phyloP scores from a whole-genome alignment of 768 basidiomycete species.

The Podaxis sp. region DNA sequence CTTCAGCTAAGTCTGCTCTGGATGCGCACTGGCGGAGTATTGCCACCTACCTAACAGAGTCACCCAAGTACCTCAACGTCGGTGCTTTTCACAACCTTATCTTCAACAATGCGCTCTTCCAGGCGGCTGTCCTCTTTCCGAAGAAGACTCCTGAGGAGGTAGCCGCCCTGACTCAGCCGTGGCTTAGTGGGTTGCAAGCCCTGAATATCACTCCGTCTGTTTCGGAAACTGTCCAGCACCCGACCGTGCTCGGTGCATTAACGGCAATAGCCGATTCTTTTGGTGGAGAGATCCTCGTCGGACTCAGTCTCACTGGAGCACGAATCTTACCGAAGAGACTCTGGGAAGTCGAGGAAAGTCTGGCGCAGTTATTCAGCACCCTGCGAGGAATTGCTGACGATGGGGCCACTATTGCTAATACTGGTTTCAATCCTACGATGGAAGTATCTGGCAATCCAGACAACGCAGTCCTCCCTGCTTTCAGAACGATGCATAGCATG shows the following conservation, averaged over 20 bases:
- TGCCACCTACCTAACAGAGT: conserved; percentile 14
- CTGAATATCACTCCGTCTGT: background rate
- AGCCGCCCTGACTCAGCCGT: background rate
- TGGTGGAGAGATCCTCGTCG: conserved; percentile 16
- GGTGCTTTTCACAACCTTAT: conserved; percentile 15
- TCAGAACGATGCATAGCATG: conserved; percentile 16
- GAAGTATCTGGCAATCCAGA: conserved; percentile 10
- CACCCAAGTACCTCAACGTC: conserved; percentile 14
- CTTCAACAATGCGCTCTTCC: conserved; percentile 16
- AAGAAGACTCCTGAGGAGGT: conserved; percentile 13
- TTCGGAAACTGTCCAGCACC: conserved; percentile 10
- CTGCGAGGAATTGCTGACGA: conserved; percentile 15
- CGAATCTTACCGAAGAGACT: conserved; percentile 15
- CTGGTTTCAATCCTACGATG: conserved; percentile 17
- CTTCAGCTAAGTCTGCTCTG: conserved; percentile 4
- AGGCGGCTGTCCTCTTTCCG: conserved; percentile 14
- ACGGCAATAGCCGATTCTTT: conserved; percentile 11
- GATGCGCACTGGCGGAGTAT: conserved; percentile 16
- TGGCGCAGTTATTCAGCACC: conserved; percentile 3
- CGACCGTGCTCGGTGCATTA: conserved; percentile 12
- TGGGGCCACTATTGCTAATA: conserved; percentile 12
- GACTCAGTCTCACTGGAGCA: conserved; percentile 13
- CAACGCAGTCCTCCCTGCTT: conserved; percentile 19
- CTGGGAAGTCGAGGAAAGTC: conserved; percentile 9
- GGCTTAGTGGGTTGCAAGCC: background rate